Evolutionary conservation across 2,329 filamentous ascomycete genomes (phyloP).

Genomic region (Trichoderma citrinoviride): DNA sequence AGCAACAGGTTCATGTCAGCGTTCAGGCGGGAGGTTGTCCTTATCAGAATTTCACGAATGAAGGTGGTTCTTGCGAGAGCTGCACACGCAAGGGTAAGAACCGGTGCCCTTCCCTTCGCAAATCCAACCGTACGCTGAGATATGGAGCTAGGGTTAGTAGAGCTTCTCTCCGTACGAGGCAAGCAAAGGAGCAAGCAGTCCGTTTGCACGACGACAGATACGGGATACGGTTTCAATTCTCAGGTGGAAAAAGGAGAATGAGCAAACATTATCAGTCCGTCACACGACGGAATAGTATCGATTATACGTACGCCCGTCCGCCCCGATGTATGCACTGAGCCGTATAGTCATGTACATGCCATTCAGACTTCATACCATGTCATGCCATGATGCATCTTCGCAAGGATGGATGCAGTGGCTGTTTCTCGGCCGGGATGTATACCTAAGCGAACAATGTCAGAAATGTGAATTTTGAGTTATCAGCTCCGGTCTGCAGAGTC

Average conservation of each 20-base stretch:
- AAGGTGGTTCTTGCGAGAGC: not conserved
- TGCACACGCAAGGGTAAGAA: not conserved
- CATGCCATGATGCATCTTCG: not conserved
- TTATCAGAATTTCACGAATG: not conserved
- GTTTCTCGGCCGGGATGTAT: not conserved
- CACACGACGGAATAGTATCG: not conserved
- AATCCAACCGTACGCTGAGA: not conserved
- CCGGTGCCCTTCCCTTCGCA: not conserved
- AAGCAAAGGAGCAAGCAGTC: not conserved
- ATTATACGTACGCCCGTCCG: not conserved
- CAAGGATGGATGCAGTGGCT: not conserved
- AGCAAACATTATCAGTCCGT: not conserved
- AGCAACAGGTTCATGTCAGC: not conserved
- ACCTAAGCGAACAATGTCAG: not conserved
- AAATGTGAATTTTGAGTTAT: constrained; percentile 12
- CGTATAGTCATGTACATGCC: not conserved
- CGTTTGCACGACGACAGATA: not conserved
- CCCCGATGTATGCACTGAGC: not conserved
- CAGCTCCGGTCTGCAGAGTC: not conserved
- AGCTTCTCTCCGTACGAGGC: not conserved
- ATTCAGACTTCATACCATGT: not conserved
- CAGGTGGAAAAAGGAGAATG: not conserved
- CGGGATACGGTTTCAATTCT: not conserved
- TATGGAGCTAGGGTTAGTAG: not conserved
- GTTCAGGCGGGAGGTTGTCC: not conserved